Evolutionary conservation across 805 yeast species (phyloP).

Genomic region (Wilhelminamyces savonicus): DNA sequence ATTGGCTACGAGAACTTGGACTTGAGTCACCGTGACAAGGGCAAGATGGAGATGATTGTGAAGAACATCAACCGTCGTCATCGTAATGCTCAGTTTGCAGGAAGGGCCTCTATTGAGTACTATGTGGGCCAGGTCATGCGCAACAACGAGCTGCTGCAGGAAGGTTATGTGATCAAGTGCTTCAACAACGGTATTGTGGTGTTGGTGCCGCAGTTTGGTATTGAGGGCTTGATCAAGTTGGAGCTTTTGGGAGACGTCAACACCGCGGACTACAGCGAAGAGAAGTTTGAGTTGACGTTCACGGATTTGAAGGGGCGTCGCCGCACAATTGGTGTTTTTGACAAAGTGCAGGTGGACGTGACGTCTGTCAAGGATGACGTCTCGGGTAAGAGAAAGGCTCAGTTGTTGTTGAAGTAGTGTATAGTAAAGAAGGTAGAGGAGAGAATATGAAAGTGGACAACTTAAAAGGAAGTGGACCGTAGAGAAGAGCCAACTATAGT

Average conservation of each 20-base stretch:
- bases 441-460: too few species aligned
- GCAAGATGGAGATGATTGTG: conserved; percentile 82
- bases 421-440: not conserved
- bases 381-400: conserved; percentile 91
- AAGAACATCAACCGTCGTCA: conserved; percentile 89
- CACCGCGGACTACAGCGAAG: conserved; percentile 69
- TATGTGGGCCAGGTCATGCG: conserved; percentile 98
- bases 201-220: conserved; percentile 91
- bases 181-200: conserved; percentile 94
- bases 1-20: conserved; percentile 87
- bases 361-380: conserved; percentile 76
- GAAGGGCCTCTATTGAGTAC: conserved; percentile 95
- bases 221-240: conserved; percentile 84
- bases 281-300: conserved; percentile 62
- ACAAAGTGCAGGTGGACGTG: conserved; percentile 77
- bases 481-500: too few species aligned
- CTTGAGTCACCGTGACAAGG: conserved; percentile 77
- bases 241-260: conserved; percentile 65
- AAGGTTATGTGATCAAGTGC: conserved; percentile 88
- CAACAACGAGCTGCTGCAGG: conserved; percentile 69
- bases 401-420: conserved; percentile 48
- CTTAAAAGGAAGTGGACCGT: too few species aligned
- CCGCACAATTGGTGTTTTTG: conserved; percentile 67
- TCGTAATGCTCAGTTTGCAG: conserved; percentile 98
- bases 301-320: conserved; percentile 35